Evolutionary conservation across 1,139 yeast genomes (phyloP), one percentile per base, ranked within the genome.

Genomic region (Sugiyamaella neomexicana): DNA sequence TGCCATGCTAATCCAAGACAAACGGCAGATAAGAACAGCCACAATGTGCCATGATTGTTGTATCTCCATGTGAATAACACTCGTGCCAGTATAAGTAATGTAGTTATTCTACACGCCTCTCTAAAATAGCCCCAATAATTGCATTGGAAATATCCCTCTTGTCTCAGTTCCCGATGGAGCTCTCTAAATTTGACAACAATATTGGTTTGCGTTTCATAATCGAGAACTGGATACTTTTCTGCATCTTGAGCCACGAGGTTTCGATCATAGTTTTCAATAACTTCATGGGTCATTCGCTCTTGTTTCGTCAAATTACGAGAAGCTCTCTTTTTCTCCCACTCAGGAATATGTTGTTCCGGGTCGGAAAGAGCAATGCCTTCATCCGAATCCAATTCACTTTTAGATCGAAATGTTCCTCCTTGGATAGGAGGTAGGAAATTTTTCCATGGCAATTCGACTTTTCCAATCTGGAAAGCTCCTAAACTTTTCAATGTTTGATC

Each of bases 381-480:
- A 45, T 62, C 66, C 17, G 52, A 31, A 15, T 62, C 63, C 52
- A 55, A 53, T 41, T 67, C 68, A 27, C 56, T 61, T 25, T 56
- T 55, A 7, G 67, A 61, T 25, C 75, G 60, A 66, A 80, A 86
- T 2, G 67, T 63, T 0, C 89, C 96, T 6, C 96, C 96, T 69
- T 89, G 96, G 58, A 90, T 87, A 0, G 97, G 97, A 4, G 97
- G 96, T 37, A 86, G 67, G 66, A 89, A 72, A 67, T 88, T 86
- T 53, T 76, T 76, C 96, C 96, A 89, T 2, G 74, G 73, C 55
- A 74, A 68, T 55, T 82, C 81, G 6, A 89, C 80, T 29, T 64
- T 65, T 1, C 96, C 97, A 10, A 89, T 76, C 56, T 73, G 78
- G 80, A 80, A 90, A 43, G 71, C 75, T 10, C 66, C 66, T 68